Evolutionary conservation across 2,329 filamentous ascomycete genomes (phyloP).

Genomic region (Sordariomycetes sp.): DNA sequence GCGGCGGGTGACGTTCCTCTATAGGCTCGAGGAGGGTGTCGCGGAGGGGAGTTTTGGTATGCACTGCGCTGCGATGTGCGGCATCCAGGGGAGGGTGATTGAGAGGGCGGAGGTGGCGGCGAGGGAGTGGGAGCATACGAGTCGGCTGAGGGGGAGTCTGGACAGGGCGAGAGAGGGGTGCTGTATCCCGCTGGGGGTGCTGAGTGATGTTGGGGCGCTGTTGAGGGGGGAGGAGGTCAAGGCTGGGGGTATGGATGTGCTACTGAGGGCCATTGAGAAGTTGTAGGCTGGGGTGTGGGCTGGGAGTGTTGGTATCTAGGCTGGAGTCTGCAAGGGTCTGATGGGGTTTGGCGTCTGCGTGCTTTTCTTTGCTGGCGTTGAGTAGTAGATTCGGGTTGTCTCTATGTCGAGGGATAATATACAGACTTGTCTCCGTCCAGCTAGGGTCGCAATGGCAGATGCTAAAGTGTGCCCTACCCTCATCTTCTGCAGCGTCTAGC

Average conservation of each 20-base stretch:
- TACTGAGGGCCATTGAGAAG: constrained; percentile 45
- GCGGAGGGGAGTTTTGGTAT: constrained; percentile 97
- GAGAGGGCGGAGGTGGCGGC: constrained; percentile 80
- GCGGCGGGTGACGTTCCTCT: constrained; percentile 87
- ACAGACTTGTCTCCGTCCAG: neutral
- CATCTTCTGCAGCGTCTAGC: too few species aligned
- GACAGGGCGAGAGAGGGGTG: constrained; percentile 68
- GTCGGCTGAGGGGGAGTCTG: constrained; percentile 73
- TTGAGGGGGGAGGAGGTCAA: constrained; percentile 45
- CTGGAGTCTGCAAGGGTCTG: neutral
- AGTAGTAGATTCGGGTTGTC: neutral
- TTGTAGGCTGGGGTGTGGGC: constrained; percentile 21
- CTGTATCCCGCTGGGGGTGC: constrained; percentile 71
- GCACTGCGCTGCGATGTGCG: constrained; percentile 98
- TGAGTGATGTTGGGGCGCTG: constrained; percentile 77
- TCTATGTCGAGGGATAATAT: neutral
- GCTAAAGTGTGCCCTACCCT: too few species aligned
- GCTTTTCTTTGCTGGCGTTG: neutral
- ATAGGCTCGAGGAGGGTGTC: constrained; percentile 84
- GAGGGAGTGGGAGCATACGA: constrained; percentile 89
- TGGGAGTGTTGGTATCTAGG: neutral
- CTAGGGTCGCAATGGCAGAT: too few species aligned
- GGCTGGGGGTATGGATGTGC: constrained; percentile 40
- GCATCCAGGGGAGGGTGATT: constrained; percentile 72
- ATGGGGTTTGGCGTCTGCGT: neutral